phyloP scores from a whole-genome alignment of 768 basidiomycete species.

The Termitomyces sp. region DNA sequence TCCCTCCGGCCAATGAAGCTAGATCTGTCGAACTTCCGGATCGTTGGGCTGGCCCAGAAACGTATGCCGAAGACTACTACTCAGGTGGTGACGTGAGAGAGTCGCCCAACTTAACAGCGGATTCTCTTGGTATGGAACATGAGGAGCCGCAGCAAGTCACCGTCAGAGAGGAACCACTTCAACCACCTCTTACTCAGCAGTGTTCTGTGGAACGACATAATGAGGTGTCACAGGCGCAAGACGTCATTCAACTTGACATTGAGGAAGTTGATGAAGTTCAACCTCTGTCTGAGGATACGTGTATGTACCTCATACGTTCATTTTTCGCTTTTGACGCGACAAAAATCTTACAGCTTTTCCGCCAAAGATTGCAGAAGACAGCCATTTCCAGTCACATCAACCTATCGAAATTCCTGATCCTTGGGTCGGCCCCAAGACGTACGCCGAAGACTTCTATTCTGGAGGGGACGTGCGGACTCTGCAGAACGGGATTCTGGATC shows the following conservation, averaged over 20 bases:
- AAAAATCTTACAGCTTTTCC: constrained; percentile 11
- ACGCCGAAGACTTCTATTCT: constrained; percentile 36
- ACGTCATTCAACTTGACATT: constrained; percentile 4
- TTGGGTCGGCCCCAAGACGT: constrained; percentile 32
- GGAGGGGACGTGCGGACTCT: constrained; percentile 23
- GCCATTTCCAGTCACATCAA: constrained; percentile 15
- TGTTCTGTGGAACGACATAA: background rate
- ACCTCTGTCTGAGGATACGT: constrained; percentile 31
- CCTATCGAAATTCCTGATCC: constrained; percentile 32
- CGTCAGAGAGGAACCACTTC: background rate
- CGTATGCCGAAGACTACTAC: constrained; percentile 37
- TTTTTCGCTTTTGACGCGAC: background rate
- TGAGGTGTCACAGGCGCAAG: background rate
- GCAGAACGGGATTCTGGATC: background rate
- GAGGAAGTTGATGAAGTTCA: constrained; percentile 21
- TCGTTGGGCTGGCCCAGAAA: constrained; percentile 33
- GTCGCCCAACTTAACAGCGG: constrained; percentile 3
- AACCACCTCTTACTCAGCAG: background rate
- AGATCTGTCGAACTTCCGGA: constrained; percentile 29
- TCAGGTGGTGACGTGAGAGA: constrained; percentile 25
- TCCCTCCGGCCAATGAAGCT: constrained; percentile 13
- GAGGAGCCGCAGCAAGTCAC: background rate
- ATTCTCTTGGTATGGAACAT: constrained; percentile 11
- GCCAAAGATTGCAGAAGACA: background rate
- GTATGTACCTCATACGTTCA: constrained; percentile 20